A percentile compares a stretch with the other conserved stretches of the same genome.
phyloP scores from a whole-genome alignment of 345 rosid genomes.

The Dovyalis caffra region DNA sequence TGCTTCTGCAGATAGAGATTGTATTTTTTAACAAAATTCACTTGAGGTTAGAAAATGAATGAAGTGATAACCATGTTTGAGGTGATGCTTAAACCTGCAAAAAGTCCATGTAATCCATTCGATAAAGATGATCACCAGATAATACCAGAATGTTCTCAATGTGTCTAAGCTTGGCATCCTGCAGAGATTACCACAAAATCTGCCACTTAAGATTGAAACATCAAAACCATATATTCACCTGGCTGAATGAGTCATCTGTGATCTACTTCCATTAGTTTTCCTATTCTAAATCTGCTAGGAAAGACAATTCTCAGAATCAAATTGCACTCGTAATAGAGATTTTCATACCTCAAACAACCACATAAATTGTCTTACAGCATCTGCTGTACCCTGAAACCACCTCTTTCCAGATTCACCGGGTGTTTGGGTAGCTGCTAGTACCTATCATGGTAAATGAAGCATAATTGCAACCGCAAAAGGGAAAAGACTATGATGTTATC shows the following conservation, averaged over 20 bases:
- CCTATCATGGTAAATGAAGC: conserved; percentile 33
- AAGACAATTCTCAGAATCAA: not conserved
- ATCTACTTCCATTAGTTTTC: not conserved
- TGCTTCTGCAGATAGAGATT: conserved; percentile 57
- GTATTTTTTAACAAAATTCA: not conserved
- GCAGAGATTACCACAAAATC: conserved; percentile 4
- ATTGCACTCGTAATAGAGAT: not conserved
- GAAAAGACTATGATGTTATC: not conserved
- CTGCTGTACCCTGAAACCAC: conserved; percentile 98
- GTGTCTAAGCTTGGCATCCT: conserved; percentile 80
- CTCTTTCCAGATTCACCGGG: conserved; percentile 76
- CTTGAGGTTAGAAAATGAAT: not conserved
- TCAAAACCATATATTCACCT: not conserved
- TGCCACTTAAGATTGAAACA: conserved; percentile 13
- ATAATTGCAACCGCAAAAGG: conserved; percentile 7
- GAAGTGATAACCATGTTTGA: conserved; percentile 8
- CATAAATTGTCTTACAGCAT: conserved; percentile 79
- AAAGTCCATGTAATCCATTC: conserved; percentile 91
- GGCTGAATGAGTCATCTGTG: not conserved
- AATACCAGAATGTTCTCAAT: conserved; percentile 79
- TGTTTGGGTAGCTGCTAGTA: conserved; percentile 88
- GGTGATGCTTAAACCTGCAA: conserved; percentile 52
- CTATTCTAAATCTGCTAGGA: no score
- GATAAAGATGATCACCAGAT: conserved; percentile 87
- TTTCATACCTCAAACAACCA: conserved; percentile 78